These are phyloP conservation scores for Leishmania major DNA, from an alignment of 208 protist genomes.

Conservation along the genomic window DNA sequence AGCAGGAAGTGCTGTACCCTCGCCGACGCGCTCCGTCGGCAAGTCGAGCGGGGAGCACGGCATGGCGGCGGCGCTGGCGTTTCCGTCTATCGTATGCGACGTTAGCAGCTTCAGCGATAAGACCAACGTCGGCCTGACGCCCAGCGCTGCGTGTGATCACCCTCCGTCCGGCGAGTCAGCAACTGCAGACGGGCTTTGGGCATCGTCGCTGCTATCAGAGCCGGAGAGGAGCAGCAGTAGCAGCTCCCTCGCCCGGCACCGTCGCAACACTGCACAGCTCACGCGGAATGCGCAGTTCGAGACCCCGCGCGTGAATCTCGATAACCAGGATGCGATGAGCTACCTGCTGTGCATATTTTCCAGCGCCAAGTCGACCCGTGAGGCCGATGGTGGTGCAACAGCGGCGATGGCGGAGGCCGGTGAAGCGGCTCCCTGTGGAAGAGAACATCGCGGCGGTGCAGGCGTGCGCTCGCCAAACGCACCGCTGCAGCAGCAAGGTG, in stretches of 20 bases:
- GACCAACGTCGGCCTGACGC: not conserved
- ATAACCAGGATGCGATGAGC: slow-evolving; percentile 30
- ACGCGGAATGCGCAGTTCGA: not conserved
- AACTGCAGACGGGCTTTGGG: not conserved
- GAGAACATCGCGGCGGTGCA: not conserved
- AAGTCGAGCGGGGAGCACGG: not conserved
- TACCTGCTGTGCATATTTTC: slow-evolving; percentile 40
- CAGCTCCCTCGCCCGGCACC: not conserved
- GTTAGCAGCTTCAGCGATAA: slow-evolving; percentile 3
- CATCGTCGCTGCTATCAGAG: not conserved
- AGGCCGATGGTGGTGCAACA: not conserved
- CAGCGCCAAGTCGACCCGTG: not conserved
- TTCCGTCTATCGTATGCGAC: not conserved
- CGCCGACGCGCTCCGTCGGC: not conserved
- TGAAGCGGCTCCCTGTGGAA: not conserved
- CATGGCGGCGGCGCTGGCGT: not conserved
- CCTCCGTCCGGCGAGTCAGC: not conserved
- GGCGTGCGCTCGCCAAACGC: not conserved
- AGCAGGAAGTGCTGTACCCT: not conserved
- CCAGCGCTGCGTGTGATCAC: not conserved
- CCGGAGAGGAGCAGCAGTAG: not conserved
- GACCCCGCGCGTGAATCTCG: slow-evolving; percentile 4
- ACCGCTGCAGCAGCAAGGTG: not conserved
- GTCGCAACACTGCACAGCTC: not conserved
- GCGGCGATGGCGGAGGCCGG: not conserved